Base-by-base conservation (phyloP, 2,329 filamentous ascomycete species). In the Penicillium sclerotigenum region DNA sequence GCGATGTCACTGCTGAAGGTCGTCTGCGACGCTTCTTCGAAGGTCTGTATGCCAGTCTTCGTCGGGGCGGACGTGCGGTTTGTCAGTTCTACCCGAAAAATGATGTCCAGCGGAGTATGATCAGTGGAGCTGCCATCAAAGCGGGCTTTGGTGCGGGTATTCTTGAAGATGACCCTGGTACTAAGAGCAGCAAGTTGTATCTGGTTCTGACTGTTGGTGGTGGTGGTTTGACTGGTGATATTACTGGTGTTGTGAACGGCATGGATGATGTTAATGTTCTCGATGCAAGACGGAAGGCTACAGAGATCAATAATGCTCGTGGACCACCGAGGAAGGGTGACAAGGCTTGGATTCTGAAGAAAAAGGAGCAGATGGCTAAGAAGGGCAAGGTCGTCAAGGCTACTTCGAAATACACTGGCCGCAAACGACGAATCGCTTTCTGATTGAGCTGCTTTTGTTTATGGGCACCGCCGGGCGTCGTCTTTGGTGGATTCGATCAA, bases 21-120 rank as follows among this genome's bases (percentile, higher is more conserved):
- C 80, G 94, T 6, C 75, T 99, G 26, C 83, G 84, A 5, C 81
- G 93, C 42, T 99, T 99, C 71, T 99, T 99, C 74, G 91, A 95
- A 67, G 91, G 91, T 0, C 76, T 99, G 1, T 99, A 97, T 75
- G 89, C 91, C 0, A 87, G 86, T 58, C 77, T 99, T 60, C 85
- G 87, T 61, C 81, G 94, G 20, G 94, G 94, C 6, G 94, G 91
- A 1, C 83, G 91, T 36, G 94, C 94, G 0, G 93, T 97, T 14
- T 96, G 92, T 71, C 94, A 99, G 70, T 99, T 99, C 74, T 99
- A 99, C 73, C 94, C 94, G 3, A 96, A 96, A 77, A 97, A 99
- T 72, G 89, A 95, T 65, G 81, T 84, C 60, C 94, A 99, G 77
- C 85, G 92, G 69, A 86, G 83, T 68, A 96, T 99, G 92, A 96